Conservation (phyloP, 2,329 filamentous ascomycete species). For the Leptographium flavum region DNA sequence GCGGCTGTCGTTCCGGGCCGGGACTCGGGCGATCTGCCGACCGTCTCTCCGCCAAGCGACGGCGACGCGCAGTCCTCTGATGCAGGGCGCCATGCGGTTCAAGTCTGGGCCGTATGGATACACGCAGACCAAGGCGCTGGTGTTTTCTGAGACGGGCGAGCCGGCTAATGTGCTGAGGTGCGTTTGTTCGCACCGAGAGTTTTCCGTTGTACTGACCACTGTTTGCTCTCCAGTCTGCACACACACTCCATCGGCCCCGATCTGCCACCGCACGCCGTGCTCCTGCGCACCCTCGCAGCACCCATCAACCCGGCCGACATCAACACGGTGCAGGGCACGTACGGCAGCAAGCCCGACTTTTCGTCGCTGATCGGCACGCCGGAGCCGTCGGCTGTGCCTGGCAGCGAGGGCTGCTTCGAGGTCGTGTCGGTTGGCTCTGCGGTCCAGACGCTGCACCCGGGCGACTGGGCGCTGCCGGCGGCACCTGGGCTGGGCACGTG, state of each 20-base stretch:
- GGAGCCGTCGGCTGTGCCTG: constrained; percentile 61
- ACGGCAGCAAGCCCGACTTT: constrained; percentile 73
- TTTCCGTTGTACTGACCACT: not conserved
- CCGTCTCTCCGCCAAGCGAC: not conserved
- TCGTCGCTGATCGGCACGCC: constrained; percentile 59
- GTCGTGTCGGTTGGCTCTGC: constrained; percentile 55
- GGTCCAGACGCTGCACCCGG: constrained; percentile 42
- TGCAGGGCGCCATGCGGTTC: constrained; percentile 18
- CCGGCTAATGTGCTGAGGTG: constrained; percentile 55
- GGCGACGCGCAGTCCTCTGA: not conserved
- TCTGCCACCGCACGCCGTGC: constrained; percentile 49
- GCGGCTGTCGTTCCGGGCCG: constrained; percentile 3
- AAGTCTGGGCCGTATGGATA: constrained; percentile 61
- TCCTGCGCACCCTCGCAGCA: constrained; percentile 75
- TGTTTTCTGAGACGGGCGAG: constrained; percentile 62
- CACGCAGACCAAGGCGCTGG: constrained; percentile 70
- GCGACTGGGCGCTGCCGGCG: constrained; percentile 91
- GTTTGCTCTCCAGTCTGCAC: constrained; percentile 39
- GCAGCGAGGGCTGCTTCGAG: constrained; percentile 90
- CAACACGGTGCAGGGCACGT: constrained; percentile 94
- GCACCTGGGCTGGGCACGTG: constrained; percentile 79
- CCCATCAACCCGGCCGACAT: constrained; percentile 96
- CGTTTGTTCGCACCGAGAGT: constrained; percentile 7
- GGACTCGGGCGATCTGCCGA: not conserved
- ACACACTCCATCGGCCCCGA: constrained; percentile 63